Base-by-base conservation (phyloP, 2,329 filamentous ascomycete species). In the Dactylellina haptotyla region DNA sequence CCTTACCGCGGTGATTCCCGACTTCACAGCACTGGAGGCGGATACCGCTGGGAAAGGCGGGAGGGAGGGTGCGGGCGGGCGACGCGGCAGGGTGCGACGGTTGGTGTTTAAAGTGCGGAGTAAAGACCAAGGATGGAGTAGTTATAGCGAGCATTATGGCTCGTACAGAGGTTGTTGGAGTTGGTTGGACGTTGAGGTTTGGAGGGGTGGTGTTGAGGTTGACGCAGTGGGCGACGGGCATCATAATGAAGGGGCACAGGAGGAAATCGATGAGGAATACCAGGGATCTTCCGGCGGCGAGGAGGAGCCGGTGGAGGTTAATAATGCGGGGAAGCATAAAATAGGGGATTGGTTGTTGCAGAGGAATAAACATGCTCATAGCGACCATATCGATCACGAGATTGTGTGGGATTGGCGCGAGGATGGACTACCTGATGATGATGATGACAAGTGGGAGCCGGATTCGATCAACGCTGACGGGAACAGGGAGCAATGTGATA, bases 131-230 rank as follows among this genome's bases (percentile, higher is more conserved):
- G 70, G 70, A 4, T 75, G 70, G 70, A 75, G 63, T 39, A 46
- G 50, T 9, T 54, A 4, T 5, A 6, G 32, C 9, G 16, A 41
- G 4, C 39, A 64, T 32, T 10, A 46, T 8, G 63, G 63, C 6
- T 58, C 39, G 20, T 75, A 58, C 16, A 30, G 43, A 3, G 63
- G 25, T 0, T 12, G 30, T 16, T 69, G 51, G 50, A 75, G 63
- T 43, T 75, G 70, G 70, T 1, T 69, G 0, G 70, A 75, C 20
- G 53, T 75, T 12, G 70, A 75, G n/a, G 18, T 75, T 16, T 75
- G 64, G 63, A 50, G 70, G 14, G 18, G 1, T 18, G 41, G 41
- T 4, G 41, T 18, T 16, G 3, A 53, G 18, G 9, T 3, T 2
- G 39, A 48, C 4, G 16, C 2, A 9, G 8, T 18, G 16, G 45